Conservation (phyloP, 495 filamentous ascomycete species). For the Podospora comata region DNA sequence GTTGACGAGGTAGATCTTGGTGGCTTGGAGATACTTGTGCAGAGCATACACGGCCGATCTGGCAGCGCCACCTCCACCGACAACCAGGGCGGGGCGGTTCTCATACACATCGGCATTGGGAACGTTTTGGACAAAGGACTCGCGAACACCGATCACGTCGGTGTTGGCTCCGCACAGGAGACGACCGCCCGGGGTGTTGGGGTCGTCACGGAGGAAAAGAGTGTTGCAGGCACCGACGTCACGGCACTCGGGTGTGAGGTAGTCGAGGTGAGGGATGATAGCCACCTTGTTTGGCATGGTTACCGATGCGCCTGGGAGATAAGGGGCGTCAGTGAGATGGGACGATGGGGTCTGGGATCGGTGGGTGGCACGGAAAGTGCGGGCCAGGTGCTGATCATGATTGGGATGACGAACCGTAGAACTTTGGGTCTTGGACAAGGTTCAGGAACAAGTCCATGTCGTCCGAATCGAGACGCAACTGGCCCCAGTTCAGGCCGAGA, state of each 20-base stretch:
- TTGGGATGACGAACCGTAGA: constrained; percentile 31
- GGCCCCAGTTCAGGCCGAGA: constrained; percentile 58
- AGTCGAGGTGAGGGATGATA: constrained; percentile 66
- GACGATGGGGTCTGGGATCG: constrained; percentile 28
- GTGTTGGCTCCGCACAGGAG: constrained; percentile 69
- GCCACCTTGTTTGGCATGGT: constrained; percentile 75
- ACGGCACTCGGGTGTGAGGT: constrained; percentile 62
- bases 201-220: constrained; percentile 56
- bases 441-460: constrained; percentile 44
- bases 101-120: constrained; percentile 40
- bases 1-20: constrained; percentile 67
- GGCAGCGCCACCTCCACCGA: constrained; percentile 66
- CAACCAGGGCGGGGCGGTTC: constrained; percentile 56
- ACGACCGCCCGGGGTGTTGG: constrained; percentile 35
- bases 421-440: constrained; percentile 34
- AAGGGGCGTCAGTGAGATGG: constrained; percentile 48
- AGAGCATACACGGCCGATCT: constrained; percentile 68
- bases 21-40: constrained; percentile 61
- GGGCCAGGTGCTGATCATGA: background rate
- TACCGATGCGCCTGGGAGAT: constrained; percentile 62
- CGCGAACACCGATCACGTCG: constrained; percentile 68
- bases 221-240: constrained; percentile 74
- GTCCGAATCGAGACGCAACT: constrained; percentile 54
- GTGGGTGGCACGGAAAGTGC: background rate
- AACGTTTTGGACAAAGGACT: constrained; percentile 63